Evolutionary conservation across 768 basidiomycete genomes (phyloP).

Genomic region (Tulasnella sp.): DNA sequence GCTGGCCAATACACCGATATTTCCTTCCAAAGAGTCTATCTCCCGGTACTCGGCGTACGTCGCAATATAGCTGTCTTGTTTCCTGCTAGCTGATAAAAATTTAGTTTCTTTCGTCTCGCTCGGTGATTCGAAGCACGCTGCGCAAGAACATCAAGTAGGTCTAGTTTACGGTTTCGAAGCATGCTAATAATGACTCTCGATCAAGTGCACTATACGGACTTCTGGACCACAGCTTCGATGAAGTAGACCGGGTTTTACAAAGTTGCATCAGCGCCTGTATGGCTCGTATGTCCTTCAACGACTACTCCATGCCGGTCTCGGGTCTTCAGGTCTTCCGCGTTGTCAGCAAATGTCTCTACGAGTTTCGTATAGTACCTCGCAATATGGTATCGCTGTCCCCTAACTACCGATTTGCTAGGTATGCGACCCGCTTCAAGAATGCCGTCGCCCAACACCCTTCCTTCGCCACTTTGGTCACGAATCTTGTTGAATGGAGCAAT

Average conservation of each 20-base stretch:
- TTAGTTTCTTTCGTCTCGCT: slow-evolving; percentile 56
- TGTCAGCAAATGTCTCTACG: slow-evolving; percentile 53
- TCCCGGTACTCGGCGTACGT: slow-evolving; percentile 57
- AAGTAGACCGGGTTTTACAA: not conserved
- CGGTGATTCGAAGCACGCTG: not conserved
- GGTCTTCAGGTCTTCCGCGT: slow-evolving; percentile 54
- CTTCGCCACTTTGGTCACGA: slow-evolving; percentile 49
- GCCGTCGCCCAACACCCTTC: slow-evolving; percentile 53
- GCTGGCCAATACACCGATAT: slow-evolving; percentile 49
- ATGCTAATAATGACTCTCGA: too few species aligned
- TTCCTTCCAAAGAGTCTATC: slow-evolving; percentile 63
- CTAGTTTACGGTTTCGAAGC: not conserved
- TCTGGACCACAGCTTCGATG: slow-evolving; percentile 18
- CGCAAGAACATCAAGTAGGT: not conserved
- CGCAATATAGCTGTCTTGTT: not conserved
- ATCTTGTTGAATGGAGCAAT: slow-evolving; percentile 53
- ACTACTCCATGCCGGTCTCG: slow-evolving; percentile 42
- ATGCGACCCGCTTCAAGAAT: slow-evolving; percentile 62
- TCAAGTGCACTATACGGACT: not conserved
- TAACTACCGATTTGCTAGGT: slow-evolving; percentile 46
- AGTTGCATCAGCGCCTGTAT: not conserved
- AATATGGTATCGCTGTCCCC: not conserved
- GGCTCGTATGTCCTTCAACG: not conserved
- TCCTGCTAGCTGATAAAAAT: slow-evolving; percentile 10
- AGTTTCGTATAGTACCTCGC: slow-evolving; percentile 48